Conservation (phyloP, 169 alveolate species). For the Plasmodium malariae region DNA sequence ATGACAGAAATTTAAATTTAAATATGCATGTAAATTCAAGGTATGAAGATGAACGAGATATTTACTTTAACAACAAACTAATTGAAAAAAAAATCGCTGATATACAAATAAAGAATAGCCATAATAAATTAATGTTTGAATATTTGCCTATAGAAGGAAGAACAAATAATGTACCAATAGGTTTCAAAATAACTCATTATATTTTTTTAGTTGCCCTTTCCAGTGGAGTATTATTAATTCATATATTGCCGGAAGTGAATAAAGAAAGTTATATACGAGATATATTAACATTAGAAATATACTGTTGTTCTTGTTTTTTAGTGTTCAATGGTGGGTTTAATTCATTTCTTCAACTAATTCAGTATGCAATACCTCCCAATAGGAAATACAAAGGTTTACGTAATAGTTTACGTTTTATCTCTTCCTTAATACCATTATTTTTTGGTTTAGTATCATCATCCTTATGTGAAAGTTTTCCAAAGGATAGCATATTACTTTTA, state of each 20-base stretch:
- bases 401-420: constrained; percentile 72
- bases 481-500: constrained; percentile 65
- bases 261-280: constrained; percentile 69
- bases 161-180: constrained; percentile 67
- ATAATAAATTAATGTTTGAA: constrained; percentile 56
- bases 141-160: constrained; percentile 75
- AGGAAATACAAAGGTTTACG: constrained; percentile 72
- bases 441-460: constrained; percentile 59
- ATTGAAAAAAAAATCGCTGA: constrained; percentile 56
- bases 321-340: constrained; percentile 72
- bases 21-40: neutral
- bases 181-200: constrained; percentile 40
- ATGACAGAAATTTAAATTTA: neutral
- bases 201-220: constrained; percentile 46
- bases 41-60: constrained; percentile 34
- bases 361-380: constrained; percentile 62
- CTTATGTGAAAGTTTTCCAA: constrained; percentile 72
- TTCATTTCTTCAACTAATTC: constrained; percentile 67
- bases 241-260: constrained; percentile 50
- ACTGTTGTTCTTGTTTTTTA: constrained; percentile 65
- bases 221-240: constrained; percentile 70
- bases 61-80: constrained; percentile 47
- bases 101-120: constrained; percentile 66
- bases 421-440: constrained; percentile 70
- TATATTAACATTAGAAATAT: constrained; percentile 53